Evolutionary conservation across 441 rosid genomes (phyloP).

Genomic region (Mallotus japonicus): DNA sequence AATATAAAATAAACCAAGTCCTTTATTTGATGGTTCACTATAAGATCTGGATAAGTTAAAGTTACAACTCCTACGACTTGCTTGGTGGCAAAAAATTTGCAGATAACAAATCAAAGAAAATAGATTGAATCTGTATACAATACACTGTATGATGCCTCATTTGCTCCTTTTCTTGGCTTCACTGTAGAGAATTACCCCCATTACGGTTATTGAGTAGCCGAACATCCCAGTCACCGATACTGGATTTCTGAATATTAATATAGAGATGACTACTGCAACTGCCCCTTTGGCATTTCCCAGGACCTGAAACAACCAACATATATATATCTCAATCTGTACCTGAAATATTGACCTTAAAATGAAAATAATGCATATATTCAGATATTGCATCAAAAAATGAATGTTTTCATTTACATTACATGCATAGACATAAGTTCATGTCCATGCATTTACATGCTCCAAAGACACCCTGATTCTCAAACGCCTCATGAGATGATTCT

Average conservation of each 20-base stretch:
- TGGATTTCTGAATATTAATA: conserved; percentile 40
- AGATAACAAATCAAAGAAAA: neutral
- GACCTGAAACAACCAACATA: conserved; percentile 29
- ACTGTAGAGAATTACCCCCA: conserved; percentile 40
- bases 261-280: conserved; percentile 40
- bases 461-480: no score
- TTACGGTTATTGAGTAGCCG: conserved; percentile 37
- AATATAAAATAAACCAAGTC: neutral
- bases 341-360: neutral
- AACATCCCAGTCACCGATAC: conserved; percentile 45
- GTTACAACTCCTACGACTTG: neutral
- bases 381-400: no score
- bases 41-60: neutral
- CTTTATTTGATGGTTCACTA: no score
- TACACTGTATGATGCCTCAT: conserved; percentile 6
- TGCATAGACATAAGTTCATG: no score
- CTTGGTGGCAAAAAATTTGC: neutral
- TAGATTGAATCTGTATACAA: neutral
- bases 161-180: conserved; percentile 37
- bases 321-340: neutral
- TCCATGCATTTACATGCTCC: no score
- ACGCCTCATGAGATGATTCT: no score
- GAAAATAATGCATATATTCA: no score
- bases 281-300: conserved; percentile 49
- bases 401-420: no score